Conservation (phyloP, 805 yeast genomes). For the Metschnikowia vanudenii region DNA sequence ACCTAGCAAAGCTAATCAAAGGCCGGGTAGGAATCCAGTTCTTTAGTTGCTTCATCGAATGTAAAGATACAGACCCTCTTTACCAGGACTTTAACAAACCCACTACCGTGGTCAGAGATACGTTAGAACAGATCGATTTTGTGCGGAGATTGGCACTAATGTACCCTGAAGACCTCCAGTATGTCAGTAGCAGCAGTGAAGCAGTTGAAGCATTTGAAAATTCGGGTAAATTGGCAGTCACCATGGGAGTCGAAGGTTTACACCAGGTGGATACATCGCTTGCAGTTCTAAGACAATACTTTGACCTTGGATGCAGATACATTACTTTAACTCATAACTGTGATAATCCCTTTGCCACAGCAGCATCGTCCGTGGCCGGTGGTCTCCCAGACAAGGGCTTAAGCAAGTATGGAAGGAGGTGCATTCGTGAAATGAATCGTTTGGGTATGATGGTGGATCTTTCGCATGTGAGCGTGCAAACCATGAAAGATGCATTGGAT, state of each 20-base stretch:
- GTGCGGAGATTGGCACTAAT: constrained; percentile 43
- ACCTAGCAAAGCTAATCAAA: constrained; percentile 38
- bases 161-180: constrained; percentile 38
- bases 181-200: constrained; percentile 42
- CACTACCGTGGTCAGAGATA: constrained; percentile 48
- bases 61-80: constrained; percentile 38
- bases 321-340: constrained; percentile 55
- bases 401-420: constrained; percentile 38
- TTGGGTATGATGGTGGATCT: constrained; percentile 52
- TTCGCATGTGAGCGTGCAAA: constrained; percentile 47
- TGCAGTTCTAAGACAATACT: constrained; percentile 49
- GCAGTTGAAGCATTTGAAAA: constrained; percentile 35
- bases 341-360: constrained; percentile 57
- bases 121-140: constrained; percentile 54
- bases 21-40: constrained; percentile 52
- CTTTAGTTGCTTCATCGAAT: constrained; percentile 49
- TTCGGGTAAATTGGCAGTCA: constrained; percentile 40
- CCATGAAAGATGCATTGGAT: constrained; percentile 45
- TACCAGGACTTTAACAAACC: constrained; percentile 46
- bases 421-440: constrained; percentile 50
- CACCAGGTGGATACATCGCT: constrained; percentile 52
- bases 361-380: constrained; percentile 43
- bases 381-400: constrained; percentile 48
- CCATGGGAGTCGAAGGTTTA: constrained; percentile 54
- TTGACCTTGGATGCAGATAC: constrained; percentile 52